These are phyloP conservation scores for Auricularia cornea DNA, from an alignment of 768 basidiomycete species.

Conservation along the genomic window DNA sequence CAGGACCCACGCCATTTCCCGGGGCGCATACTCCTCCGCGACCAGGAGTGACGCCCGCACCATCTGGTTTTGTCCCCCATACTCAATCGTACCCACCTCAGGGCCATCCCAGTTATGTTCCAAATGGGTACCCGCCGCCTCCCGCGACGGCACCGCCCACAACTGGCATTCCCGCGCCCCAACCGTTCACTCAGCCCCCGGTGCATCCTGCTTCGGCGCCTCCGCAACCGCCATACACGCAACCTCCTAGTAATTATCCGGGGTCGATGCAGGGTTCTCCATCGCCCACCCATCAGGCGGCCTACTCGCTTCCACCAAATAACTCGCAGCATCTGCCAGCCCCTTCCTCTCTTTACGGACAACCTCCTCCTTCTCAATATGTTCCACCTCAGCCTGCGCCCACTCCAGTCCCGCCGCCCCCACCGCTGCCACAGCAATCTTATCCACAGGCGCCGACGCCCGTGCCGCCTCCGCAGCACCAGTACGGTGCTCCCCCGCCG, in stretches of 20 bases:
- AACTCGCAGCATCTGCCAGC: slow-evolving; percentile 1
- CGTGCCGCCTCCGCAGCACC: not conserved
- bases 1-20: not conserved
- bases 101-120: not conserved
- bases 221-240: not conserved
- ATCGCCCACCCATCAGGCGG: not conserved
- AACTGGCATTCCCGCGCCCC: not conserved
- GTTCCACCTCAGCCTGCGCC: slow-evolving; percentile 1
- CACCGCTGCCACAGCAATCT: not conserved
- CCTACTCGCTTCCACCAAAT: not conserved
- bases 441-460: not conserved
- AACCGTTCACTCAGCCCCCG: not conserved
- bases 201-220: slow-evolving; percentile 6
- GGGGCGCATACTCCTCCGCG: slow-evolving; percentile 2
- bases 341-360: not conserved
- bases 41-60: slow-evolving; percentile 3
- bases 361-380: not conserved
- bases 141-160: slow-evolving; percentile 1
- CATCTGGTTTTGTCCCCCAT: slow-evolving; percentile 2
- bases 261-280: slow-evolving; percentile 3
- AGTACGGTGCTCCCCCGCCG: not conserved
- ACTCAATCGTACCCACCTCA: not conserved
- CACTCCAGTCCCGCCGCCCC: slow-evolving; percentile 6
- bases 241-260: not conserved
- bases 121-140: slow-evolving; percentile 1